Evolutionary conservation across 192 early-diverging fungal genomes (phyloP).

Genomic region (Linderina pennispora): DNA sequence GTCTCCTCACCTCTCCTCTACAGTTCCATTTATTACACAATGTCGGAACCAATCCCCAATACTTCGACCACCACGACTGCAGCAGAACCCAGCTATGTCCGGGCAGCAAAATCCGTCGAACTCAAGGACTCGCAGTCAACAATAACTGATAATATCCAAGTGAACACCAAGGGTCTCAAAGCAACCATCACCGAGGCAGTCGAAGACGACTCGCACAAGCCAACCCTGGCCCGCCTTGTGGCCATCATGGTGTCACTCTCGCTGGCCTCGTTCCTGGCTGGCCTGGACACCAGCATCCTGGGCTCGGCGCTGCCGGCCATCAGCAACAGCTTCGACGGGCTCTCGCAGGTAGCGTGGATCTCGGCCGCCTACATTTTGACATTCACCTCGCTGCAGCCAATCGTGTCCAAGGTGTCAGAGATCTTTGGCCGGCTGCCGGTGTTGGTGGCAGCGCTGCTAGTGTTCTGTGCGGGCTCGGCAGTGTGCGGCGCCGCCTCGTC

Average conservation of each 20-base stretch:
- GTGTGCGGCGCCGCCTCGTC: conserved; percentile 43
- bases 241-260: conserved; percentile 13
- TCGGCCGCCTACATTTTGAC: conserved; percentile 61
- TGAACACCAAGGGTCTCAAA: too few species aligned
- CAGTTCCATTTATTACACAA: too few species aligned
- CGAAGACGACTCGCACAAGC: neutral
- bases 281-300: conserved; percentile 66
- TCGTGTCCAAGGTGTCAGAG: conserved; percentile 71
- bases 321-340: conserved; percentile 47
- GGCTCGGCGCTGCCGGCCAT: conserved; percentile 57
- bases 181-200: conserved; percentile 16
- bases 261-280: conserved; percentile 51
- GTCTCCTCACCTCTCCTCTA: too few species aligned
- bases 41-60: too few species aligned
- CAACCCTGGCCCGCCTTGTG: conserved; percentile 11
- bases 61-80: too few species aligned
- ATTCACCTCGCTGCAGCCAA: conserved; percentile 64
- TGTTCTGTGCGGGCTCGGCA: conserved; percentile 52
- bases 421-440: conserved; percentile 66
- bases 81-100: too few species aligned
- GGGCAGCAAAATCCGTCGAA: too few species aligned
- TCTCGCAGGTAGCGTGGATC: conserved; percentile 67
- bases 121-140: too few species aligned
- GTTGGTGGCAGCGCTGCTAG: conserved; percentile 42
- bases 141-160: too few species aligned